Percentiles rank a stretch among this genome's conserved stretches.
These are phyloP conservation scores for Paecilomyces sp. DNA, from an alignment of 2,329 filamentous ascomycete species.

Conservation along the genomic window DNA sequence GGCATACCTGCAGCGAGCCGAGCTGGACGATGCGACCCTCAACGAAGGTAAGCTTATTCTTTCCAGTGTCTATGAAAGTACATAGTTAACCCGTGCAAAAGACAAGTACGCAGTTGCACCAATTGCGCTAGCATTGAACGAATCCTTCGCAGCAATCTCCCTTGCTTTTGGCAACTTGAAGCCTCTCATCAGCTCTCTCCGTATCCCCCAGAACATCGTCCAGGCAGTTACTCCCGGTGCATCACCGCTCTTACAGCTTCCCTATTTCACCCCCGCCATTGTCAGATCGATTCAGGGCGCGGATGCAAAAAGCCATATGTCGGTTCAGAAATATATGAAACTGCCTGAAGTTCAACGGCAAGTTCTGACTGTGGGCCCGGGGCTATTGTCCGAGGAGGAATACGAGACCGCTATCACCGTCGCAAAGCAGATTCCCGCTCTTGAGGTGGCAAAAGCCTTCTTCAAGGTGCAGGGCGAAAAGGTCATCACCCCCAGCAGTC, in stretches of 20 bases:
- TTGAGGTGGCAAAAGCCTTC: conserved; percentile 85
- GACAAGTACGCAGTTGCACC: conserved; percentile 87
- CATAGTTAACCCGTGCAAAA: conserved; percentile 9
- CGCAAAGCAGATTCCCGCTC: conserved; percentile 73
- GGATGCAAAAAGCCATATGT: conserved; percentile 62
- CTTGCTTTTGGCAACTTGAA: conserved; percentile 79
- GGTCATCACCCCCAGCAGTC: conserved; percentile 81
- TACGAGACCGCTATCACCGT: conserved; percentile 70
- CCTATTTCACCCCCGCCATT: conserved; percentile 65
- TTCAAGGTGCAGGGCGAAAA: conserved; percentile 98
- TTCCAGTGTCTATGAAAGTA: not conserved
- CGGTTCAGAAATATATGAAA: conserved; percentile 83
- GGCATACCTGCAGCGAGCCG: conserved; percentile 87
- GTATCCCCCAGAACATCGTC: conserved; percentile 75
- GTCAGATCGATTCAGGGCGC: conserved; percentile 47
- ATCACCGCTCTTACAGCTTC: conserved; percentile 86
- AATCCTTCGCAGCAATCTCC: conserved; percentile 78
- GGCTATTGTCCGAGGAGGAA: conserved; percentile 65
- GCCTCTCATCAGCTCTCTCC: conserved; percentile 76
- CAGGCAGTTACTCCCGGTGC: conserved; percentile 79
- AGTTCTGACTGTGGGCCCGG: conserved; percentile 60
- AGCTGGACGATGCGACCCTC: conserved; percentile 69
- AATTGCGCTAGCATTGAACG: conserved; percentile 75
- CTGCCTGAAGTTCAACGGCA: conserved; percentile 68
- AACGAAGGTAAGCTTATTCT: conserved; percentile 50